A percentile compares a stretch with the other conserved stretches of the same genome.
Evolutionary conservation across 306 rosid genomes (phyloP).

Genomic region (Echinosophora koreensis): DNA sequence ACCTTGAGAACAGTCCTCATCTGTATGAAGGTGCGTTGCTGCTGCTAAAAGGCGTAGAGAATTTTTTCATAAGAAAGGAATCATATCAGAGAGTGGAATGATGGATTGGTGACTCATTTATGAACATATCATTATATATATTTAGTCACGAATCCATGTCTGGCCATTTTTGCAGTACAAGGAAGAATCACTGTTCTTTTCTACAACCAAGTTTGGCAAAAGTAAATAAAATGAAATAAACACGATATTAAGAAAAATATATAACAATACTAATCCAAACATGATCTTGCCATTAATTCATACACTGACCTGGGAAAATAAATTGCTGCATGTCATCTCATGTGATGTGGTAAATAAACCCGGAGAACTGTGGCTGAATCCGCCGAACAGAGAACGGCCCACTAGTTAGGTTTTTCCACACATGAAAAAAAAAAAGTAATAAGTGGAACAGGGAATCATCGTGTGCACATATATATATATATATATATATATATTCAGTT

Average conservation of each 20-base stretch:
- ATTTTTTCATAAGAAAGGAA: neutral
- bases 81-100: neutral
- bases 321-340: constrained; percentile 57
- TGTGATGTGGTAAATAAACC: constrained; percentile 56
- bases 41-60: constrained; percentile 55
- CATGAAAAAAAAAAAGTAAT: constrained; percentile 35
- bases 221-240: constrained; percentile 10
- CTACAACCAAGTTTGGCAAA: neutral
- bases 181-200: constrained; percentile 7
- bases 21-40: constrained; percentile 83
- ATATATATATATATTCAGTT: neutral
- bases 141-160: neutral
- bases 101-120: neutral
- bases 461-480: neutral
- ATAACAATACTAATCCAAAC: neutral
- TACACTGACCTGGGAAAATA: constrained; percentile 70
- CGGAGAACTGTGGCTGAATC: constrained; percentile 59
- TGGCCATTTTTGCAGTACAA: constrained; percentile 9
- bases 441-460: neutral
- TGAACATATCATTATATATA: neutral
- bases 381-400: constrained; percentile 74
- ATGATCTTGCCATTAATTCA: constrained; percentile 12
- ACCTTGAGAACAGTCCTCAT: constrained; percentile 96
- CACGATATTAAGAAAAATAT: neutral
- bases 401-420: constrained; percentile 53